Evolutionary conservation across 768 basidiomycete genomes (phyloP).

Genomic region (Trametes gibbosa): DNA sequence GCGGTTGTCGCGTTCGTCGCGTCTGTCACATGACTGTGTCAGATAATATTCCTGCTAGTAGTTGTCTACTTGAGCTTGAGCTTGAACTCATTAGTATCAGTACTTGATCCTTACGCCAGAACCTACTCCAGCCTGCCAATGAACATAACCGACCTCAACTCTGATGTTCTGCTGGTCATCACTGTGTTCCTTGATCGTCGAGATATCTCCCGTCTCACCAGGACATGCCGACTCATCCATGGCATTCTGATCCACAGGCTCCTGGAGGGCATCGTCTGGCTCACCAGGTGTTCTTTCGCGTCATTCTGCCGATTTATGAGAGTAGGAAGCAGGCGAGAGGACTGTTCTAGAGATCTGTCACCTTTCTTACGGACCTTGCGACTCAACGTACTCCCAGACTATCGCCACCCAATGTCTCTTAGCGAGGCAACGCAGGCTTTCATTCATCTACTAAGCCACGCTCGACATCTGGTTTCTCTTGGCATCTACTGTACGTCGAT

Average conservation of each 20-base stretch:
- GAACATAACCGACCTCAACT: background rate
- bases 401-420: background rate
- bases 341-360: background rate
- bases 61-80: too few species aligned
- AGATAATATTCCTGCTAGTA: too few species aligned
- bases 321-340: background rate
- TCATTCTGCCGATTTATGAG: background rate
- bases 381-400: background rate
- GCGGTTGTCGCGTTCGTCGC: conserved; percentile 15
- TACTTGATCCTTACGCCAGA: too few species aligned
- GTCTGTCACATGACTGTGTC: conserved; percentile 17
- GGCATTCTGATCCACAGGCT: background rate
- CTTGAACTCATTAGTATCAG: too few species aligned
- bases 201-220: background rate
- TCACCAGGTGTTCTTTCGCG: background rate
- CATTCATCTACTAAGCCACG: background rate
- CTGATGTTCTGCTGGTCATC: background rate
- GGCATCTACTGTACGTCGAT: background rate
- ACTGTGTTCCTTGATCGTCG: background rate
- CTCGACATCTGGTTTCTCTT: background rate
- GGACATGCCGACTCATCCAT: background rate
- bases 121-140: too few species aligned
- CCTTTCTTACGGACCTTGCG: background rate
- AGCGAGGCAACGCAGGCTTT: background rate
- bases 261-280: background rate